phyloP scores from a whole-genome alignment of 192 early-diverging fungal genomes.

The Phlyctochytrium bullatum region DNA sequence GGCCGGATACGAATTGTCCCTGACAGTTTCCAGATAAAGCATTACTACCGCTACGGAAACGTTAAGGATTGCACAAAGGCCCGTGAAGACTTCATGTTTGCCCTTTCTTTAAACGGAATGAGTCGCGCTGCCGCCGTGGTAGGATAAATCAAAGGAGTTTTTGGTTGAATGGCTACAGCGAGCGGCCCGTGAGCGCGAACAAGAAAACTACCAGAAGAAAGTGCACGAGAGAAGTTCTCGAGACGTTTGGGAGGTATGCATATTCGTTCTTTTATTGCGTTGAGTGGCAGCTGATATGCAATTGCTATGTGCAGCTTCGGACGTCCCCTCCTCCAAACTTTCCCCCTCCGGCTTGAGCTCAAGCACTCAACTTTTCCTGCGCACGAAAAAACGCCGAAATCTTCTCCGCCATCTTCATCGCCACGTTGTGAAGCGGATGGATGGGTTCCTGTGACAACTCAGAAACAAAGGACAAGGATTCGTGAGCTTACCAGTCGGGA shows the following conservation, averaged over 20 bases:
- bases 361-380: too few species aligned
- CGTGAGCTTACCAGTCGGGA: not conserved
- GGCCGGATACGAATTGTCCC: not conserved
- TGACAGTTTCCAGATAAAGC: conserved; percentile 34
- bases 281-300: too few species aligned
- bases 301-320: not conserved
- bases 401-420: too few species aligned
- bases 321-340: not conserved
- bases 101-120: conserved; percentile 40
- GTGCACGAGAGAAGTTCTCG: conserved; percentile 31
- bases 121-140: conserved; percentile 32
- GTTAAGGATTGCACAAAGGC: conserved; percentile 41
- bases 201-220: conserved; percentile 36
- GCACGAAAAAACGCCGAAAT: too few species aligned
- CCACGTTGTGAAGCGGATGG: too few species aligned
- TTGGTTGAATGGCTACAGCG: conserved; percentile 6
- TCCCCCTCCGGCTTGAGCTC: not conserved
- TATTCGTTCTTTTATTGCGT: not conserved
- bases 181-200: conserved; percentile 32
- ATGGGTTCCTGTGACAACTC: too few species aligned
- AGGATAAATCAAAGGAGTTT: not conserved
- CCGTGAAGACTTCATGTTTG: conserved; percentile 45
- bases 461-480: too few species aligned
- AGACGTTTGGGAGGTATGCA: conserved; percentile 41
- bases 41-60: conserved; percentile 51